These are phyloP conservation scores for Lanmaoa rubissima DNA, from an alignment of 768 basidiomycete species.

Conservation along the genomic window DNA sequence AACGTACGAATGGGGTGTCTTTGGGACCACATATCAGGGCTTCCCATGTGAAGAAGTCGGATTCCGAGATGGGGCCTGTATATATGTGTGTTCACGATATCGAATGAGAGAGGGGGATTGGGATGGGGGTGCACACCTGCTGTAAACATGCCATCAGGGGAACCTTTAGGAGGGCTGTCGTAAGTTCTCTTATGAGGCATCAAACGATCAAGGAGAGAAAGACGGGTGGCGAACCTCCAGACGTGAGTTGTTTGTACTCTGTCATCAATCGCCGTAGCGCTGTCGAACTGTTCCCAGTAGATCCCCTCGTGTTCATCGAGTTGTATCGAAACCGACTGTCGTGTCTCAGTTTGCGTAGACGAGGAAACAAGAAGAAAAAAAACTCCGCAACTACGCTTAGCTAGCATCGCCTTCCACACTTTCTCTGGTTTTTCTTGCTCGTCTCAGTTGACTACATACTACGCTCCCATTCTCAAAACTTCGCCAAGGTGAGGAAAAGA, in stretches of 20 bases:
- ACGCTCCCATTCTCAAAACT: no score
- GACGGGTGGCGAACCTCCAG: slow-evolving; percentile 54
- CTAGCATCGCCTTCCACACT: no score
- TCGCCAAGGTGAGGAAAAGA: no score
- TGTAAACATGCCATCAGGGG: slow-evolving; percentile 95
- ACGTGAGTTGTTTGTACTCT: slow-evolving; percentile 83
- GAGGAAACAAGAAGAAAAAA: no score
- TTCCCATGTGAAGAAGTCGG: slow-evolving; percentile 96
- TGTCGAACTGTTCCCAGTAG: slow-evolving; percentile 50
- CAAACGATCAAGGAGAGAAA: background rate
- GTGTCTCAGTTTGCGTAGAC: no score
- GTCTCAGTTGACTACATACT: no score
- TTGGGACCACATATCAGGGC: slow-evolving; percentile 92
- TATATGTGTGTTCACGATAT: background rate
- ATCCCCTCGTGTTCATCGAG: slow-evolving; percentile 46
- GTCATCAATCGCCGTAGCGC: slow-evolving; percentile 89
- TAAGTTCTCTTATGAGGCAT: background rate
- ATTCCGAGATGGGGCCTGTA: slow-evolving; percentile 82
- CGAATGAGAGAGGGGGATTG: background rate
- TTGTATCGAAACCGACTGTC: no score
- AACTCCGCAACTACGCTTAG: no score
- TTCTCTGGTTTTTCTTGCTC: no score
- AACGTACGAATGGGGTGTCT: slow-evolving; percentile 86
- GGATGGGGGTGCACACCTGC: slow-evolving; percentile 54
- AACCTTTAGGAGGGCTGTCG: slow-evolving; percentile 42